A percentile compares a stretch with the other conserved stretches of the same genome.
Conservation (phyloP, 345 rosid species). For the Eucalyptus virginea region DNA sequence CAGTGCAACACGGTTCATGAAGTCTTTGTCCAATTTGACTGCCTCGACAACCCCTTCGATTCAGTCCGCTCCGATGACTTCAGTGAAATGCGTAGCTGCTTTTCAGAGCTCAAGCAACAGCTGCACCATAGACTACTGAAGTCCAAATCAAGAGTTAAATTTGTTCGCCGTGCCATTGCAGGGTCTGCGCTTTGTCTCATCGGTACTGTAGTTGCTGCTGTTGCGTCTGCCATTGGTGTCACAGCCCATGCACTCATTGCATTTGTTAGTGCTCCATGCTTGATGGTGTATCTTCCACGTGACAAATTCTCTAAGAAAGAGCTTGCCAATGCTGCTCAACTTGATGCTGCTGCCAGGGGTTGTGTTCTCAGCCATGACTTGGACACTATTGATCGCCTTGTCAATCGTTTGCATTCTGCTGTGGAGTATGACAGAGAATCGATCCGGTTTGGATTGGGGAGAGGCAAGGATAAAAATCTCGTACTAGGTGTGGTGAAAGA, state of each 20-base stretch:
- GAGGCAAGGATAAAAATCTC: conserved; percentile 32
- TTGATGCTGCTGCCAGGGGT: conserved; percentile 53
- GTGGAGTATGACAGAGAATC: conserved; percentile 38
- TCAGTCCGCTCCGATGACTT: conserved; percentile 29
- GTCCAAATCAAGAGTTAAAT: conserved; percentile 42
- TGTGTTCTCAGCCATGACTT: conserved; percentile 39
- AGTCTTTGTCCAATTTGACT: conserved; percentile 34
- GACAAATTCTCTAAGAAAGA: conserved; percentile 37
- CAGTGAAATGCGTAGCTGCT: conserved; percentile 38
- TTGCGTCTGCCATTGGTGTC: conserved; percentile 22
- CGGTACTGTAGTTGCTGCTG: conserved; percentile 31
- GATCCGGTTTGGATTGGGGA: conserved; percentile 40
- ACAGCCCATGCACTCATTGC: conserved; percentile 50
- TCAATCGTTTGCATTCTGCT: conserved; percentile 25
- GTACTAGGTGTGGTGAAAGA: conserved; percentile 37
- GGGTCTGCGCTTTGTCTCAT: conserved; percentile 41
- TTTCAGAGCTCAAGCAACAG: conserved; percentile 44
- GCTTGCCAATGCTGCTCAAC: conserved; percentile 40
- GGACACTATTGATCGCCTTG: conserved; percentile 49
- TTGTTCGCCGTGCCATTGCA: conserved; percentile 25
- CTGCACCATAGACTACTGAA: conserved; percentile 36
- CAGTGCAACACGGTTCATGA: conserved; percentile 37
- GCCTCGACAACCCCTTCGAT: conserved; percentile 54
- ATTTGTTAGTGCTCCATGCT: conserved; percentile 32
- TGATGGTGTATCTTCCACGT: conserved; percentile 24